These are phyloP conservation scores for Gloeopeniophorella convolvens DNA, from an alignment of 768 basidiomycete species.

Conservation along the genomic window DNA sequence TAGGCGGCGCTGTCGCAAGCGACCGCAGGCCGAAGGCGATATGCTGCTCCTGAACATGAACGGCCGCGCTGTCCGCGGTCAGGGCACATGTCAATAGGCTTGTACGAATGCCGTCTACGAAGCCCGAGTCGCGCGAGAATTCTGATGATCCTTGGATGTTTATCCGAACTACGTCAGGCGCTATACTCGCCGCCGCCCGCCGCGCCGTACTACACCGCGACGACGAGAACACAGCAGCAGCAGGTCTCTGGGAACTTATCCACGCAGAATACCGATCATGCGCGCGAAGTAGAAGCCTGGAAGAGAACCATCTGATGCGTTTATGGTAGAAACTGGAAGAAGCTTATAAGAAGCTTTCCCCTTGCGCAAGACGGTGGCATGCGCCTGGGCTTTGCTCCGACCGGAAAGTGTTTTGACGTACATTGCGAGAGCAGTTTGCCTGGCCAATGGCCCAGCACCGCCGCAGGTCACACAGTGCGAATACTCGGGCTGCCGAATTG, in stretches of 20 bases:
- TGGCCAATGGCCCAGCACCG: neutral
- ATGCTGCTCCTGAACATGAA: too few relatives aligned
- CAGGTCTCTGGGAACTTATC: neutral
- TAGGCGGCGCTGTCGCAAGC: neutral
- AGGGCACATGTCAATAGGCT: neutral
- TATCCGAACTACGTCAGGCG: conserved; percentile 4
- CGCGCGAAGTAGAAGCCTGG: neutral
- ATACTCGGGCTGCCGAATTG: too few relatives aligned
- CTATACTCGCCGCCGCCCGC: too few relatives aligned
- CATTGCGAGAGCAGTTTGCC: neutral
- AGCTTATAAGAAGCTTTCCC: conserved; percentile 2
- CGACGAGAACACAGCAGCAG: conserved; percentile 1
- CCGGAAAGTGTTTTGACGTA: neutral
- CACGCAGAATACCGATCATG: conserved; percentile 3
- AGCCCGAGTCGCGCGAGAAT: conserved; percentile 9
- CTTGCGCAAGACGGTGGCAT: neutral
- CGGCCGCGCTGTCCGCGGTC: conserved; percentile 16
- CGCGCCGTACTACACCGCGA: too few relatives aligned
- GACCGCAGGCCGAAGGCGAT: neutral
- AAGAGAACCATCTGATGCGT: neutral
- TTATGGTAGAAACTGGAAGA: neutral
- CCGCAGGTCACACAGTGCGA: neutral
- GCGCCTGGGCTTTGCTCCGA: neutral
- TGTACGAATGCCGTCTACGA: neutral
- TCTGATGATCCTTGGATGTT: neutral